These are phyloP conservation scores for Geotrichum restrictum DNA, from an alignment of 1,139 yeast genomes.

Conservation along the genomic window DNA sequence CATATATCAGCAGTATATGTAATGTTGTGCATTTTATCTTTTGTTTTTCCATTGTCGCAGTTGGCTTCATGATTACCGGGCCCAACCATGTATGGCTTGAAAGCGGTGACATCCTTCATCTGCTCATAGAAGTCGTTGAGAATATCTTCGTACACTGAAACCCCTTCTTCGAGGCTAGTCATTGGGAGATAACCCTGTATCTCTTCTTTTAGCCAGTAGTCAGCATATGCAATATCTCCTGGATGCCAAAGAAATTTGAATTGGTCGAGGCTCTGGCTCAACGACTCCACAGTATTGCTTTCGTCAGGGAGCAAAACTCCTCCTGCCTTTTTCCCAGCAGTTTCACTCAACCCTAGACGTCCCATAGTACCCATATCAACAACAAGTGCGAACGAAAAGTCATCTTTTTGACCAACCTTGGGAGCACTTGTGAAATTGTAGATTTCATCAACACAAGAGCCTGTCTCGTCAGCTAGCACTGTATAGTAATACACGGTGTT, in stretches of 20 bases:
- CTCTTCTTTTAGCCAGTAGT: conserved; percentile 32
- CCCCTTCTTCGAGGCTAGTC: conserved; percentile 20
- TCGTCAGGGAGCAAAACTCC: conserved; percentile 25
- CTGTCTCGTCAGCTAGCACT: conserved; percentile 19
- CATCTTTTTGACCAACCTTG: conserved; percentile 23
- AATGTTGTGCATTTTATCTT: conserved; percentile 16
- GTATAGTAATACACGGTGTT: conserved; percentile 34
- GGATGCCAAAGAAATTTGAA: conserved; percentile 33
- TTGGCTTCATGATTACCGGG: conserved; percentile 36
- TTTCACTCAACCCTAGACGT: conserved; percentile 27
- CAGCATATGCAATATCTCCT: conserved; percentile 36
- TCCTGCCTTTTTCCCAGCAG: conserved; percentile 23
- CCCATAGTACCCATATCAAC: conserved; percentile 34
- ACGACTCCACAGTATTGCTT: conserved; percentile 30
- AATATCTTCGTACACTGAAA: conserved; percentile 28
- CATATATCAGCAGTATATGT: conserved; percentile 26
- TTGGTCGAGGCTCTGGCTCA: conserved; percentile 25
- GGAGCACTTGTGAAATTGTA: conserved; percentile 30
- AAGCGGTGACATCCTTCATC: conserved; percentile 27
- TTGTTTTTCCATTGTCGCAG: conserved; percentile 33
- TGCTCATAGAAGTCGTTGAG: conserved; percentile 31
- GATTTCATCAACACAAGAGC: conserved; percentile 5
- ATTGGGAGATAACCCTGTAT: conserved; percentile 26
- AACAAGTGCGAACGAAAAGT: conserved; percentile 30
- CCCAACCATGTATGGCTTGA: conserved; percentile 33